Conservation (phyloP, 1,139 yeast species). For the Arxiozyma heterogenica region DNA sequence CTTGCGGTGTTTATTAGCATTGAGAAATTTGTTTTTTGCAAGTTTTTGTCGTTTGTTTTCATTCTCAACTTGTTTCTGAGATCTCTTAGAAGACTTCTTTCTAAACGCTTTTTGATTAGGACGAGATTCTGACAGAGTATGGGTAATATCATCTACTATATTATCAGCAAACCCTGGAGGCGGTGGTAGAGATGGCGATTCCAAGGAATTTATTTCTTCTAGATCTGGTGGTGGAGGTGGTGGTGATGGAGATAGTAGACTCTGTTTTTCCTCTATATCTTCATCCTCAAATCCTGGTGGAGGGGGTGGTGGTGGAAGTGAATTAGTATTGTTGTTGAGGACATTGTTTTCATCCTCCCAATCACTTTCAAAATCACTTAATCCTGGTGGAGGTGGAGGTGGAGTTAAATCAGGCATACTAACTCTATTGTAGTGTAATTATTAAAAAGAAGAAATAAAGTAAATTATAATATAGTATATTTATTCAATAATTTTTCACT, state of each 20-base stretch:
- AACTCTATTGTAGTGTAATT: neutral
- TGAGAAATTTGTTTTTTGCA: constrained; percentile 34
- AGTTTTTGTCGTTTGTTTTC: constrained; percentile 15
- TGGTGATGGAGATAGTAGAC: neutral
- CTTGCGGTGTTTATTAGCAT: constrained; percentile 7
- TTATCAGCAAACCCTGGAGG: constrained; percentile 10
- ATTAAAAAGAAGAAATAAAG: too few relatives aligned
- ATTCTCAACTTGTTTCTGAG: constrained; percentile 15
- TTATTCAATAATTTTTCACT: neutral
- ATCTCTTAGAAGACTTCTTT: constrained; percentile 7
- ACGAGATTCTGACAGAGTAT: constrained; percentile 20
- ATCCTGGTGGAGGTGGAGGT: constrained; percentile 10
- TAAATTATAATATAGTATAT: too few relatives aligned
- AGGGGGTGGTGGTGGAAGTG: constrained; percentile 1
- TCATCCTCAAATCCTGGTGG: constrained; percentile 11
- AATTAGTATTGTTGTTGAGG: neutral
- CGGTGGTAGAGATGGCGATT: constrained; percentile 9
- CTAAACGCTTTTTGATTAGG: constrained; percentile 16
- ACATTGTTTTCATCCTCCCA: constrained; percentile 1
- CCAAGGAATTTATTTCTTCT: neutral
- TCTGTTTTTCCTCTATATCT: neutral
- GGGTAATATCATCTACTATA: neutral
- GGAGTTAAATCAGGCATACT: constrained; percentile 2
- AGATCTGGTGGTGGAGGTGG: constrained; percentile 1
- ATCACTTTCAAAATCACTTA: constrained; percentile 2